These are phyloP conservation scores for Candida alai DNA, from an alignment of 805 yeast species.

Conservation along the genomic window DNA sequence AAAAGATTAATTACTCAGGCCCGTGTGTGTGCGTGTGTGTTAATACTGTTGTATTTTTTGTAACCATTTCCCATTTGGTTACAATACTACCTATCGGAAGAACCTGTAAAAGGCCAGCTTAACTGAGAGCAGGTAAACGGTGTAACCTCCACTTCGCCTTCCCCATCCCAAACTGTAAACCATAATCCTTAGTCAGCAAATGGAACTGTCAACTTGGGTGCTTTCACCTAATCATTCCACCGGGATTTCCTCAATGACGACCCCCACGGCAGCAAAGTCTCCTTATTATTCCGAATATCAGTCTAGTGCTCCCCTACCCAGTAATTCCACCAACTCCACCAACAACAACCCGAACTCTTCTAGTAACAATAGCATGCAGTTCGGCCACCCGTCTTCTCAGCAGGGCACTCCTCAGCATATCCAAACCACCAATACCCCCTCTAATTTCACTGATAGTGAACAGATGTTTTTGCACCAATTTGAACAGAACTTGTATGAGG, in stretches of 20 bases:
- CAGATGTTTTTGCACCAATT: slow-evolving; percentile 26
- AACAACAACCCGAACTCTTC: slow-evolving; percentile 1
- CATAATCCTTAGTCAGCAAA: too few species aligned
- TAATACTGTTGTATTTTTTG: too few species aligned
- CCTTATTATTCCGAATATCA: slow-evolving; percentile 6
- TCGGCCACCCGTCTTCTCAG: slow-evolving; percentile 6
- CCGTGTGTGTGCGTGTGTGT: too few species aligned
- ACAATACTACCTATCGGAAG: too few species aligned
- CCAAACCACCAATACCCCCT: slow-evolving; percentile 1
- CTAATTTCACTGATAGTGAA: slow-evolving; percentile 22
- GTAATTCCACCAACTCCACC: not conserved
- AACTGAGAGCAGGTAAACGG: too few species aligned
- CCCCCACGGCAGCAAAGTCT: slow-evolving; percentile 9
- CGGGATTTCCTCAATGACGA: too few species aligned
- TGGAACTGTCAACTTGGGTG: slow-evolving; percentile 12
- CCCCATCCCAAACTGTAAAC: too few species aligned
- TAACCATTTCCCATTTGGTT: too few species aligned
- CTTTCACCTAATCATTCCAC: slow-evolving; percentile 11
- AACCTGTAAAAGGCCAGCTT: too few species aligned
- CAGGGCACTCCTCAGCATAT: slow-evolving; percentile 4
- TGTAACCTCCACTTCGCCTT: too few species aligned
- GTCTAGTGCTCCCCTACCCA: not conserved
- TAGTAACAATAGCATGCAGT: not conserved
- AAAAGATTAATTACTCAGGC: too few species aligned
- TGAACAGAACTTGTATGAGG: slow-evolving; percentile 24